Percentiles rank a stretch among this genome's conserved stretches.
phyloP scores from a whole-genome alignment of 1,284 basidiomycete genomes.

The Cryptococcus sp. region DNA sequence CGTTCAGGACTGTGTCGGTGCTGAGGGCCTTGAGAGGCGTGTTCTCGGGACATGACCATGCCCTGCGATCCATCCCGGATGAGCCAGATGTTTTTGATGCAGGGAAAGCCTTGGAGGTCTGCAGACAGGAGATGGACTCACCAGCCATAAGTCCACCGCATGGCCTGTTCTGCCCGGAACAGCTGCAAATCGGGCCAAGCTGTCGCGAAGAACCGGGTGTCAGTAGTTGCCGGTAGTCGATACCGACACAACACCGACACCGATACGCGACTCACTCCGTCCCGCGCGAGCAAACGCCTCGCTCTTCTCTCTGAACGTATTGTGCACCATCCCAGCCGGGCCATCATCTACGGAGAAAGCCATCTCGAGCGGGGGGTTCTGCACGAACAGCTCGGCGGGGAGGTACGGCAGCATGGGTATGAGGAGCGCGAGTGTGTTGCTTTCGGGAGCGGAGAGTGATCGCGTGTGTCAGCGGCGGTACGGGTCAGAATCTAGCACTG shows the following conservation, averaged over 20 bases:
- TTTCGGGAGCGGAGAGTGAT: conserved; percentile 9
- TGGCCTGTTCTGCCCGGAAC: conserved; percentile 28
- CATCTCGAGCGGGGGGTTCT: conserved; percentile 32
- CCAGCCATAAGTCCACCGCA: conserved; percentile 40
- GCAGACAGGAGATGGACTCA: neutral
- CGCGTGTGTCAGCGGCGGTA: no score
- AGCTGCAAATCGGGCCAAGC: conserved; percentile 34
- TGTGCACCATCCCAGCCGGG: conserved; percentile 29
- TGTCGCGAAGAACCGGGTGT: neutral
- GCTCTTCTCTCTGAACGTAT: conserved; percentile 27
- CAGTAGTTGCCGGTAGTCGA: neutral
- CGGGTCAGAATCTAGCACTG: no score
- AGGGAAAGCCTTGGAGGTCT: no score
- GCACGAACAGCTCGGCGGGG: conserved; percentile 31
- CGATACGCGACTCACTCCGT: conserved; percentile 25
- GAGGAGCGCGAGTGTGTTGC: conserved; percentile 37
- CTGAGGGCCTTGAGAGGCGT: conserved; percentile 28
- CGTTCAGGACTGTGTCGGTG: conserved; percentile 21
- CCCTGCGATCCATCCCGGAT: no score
- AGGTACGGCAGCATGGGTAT: conserved; percentile 34
- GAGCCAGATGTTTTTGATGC: no score
- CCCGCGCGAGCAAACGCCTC: conserved; percentile 25
- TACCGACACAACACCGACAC: no score
- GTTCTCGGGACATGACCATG: conserved; percentile 37
- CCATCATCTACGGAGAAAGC: conserved; percentile 37